These are phyloP conservation scores for Clausena lansium DNA, from an alignment of 345 rosid genomes.

Conservation along the genomic window DNA sequence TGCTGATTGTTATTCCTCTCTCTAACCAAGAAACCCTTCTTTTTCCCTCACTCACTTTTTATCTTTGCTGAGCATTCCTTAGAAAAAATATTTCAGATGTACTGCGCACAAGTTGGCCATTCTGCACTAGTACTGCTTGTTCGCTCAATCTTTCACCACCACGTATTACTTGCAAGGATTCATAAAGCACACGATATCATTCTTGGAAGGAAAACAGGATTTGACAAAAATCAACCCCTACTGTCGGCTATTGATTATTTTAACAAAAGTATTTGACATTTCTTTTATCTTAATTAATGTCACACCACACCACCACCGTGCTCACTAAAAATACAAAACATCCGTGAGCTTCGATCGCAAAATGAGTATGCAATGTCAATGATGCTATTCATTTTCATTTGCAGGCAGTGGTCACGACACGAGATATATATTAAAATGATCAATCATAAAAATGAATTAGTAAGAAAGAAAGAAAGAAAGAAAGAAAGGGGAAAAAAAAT, in stretches of 20 bases:
- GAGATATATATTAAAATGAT: no score
- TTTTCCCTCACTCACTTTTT: not conserved
- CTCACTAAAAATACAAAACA: not conserved
- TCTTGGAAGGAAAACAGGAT: not conserved
- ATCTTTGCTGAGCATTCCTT: not conserved
- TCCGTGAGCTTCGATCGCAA: not conserved
- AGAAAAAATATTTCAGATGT: not conserved
- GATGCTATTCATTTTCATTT: not conserved
- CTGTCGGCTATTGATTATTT: no score
- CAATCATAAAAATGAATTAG: no score
- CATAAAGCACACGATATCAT: not conserved
- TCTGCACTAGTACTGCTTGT: not conserved
- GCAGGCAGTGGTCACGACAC: no score
- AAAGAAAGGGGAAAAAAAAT: no score
- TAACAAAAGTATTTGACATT: not conserved
- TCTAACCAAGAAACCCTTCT: no score
- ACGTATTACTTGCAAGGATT: slow-evolving; percentile 16
- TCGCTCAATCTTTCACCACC: slow-evolving; percentile 6
- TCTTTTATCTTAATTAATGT: no score
- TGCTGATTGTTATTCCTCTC: no score
- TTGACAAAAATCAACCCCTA: not conserved
- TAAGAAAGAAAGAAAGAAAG: fast-evolving
- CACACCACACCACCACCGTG: no score
- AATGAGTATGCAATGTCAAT: not conserved
- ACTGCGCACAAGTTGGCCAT: slow-evolving; percentile 11